Percentiles rank a stretch among this genome's conserved stretches.
phyloP scores from a whole-genome alignment of 1,284 basidiomycete genomes.

The Volvariella surrecta region DNA sequence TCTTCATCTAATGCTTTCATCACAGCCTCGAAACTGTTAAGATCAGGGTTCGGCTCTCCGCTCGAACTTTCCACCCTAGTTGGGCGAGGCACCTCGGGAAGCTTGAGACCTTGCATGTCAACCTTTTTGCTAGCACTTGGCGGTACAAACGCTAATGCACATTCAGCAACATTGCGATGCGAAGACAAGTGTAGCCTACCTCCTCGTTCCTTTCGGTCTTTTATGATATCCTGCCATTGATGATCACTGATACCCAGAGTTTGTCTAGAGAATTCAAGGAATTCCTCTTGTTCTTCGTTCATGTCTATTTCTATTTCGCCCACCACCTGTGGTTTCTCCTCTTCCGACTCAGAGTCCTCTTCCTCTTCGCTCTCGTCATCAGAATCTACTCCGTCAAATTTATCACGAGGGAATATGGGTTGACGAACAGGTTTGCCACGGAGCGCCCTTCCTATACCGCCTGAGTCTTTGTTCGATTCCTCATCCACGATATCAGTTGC shows the following conservation, averaged over 20 bases:
- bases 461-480: slow-evolving; percentile 5
- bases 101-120: slow-evolving; percentile 4
- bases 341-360: slow-evolving; percentile 55
- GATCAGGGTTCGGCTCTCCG: slow-evolving; percentile 43
- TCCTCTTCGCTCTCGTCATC: slow-evolving; percentile 75
- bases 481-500: slow-evolving; percentile 34
- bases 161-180: too few species aligned
- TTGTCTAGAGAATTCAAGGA: slow-evolving; percentile 86
- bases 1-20: slow-evolving; percentile 94
- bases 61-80: slow-evolving; percentile 1
- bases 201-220: slow-evolving; percentile 66
- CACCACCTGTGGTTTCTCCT: slow-evolving; percentile 70
- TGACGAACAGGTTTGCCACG: slow-evolving; percentile 43
- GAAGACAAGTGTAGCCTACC: slow-evolving; percentile 37
- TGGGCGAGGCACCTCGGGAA: slow-evolving; percentile 7
- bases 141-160: slow-evolving; percentile 61
- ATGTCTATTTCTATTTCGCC: slow-evolving; percentile 84
- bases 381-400: slow-evolving; percentile 79
- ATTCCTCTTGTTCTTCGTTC: slow-evolving; percentile 85
- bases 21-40: slow-evolving; percentile 90
- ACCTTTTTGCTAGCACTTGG: slow-evolving; percentile 19
- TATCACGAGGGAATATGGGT: slow-evolving; percentile 72
- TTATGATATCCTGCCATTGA: slow-evolving; percentile 78
- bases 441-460: slow-evolving; percentile 11
- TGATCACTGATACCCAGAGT: slow-evolving; percentile 79